Base-by-base conservation (phyloP, 1,284 basidiomycete genomes). In the Apiotrichum gracile region DNA sequence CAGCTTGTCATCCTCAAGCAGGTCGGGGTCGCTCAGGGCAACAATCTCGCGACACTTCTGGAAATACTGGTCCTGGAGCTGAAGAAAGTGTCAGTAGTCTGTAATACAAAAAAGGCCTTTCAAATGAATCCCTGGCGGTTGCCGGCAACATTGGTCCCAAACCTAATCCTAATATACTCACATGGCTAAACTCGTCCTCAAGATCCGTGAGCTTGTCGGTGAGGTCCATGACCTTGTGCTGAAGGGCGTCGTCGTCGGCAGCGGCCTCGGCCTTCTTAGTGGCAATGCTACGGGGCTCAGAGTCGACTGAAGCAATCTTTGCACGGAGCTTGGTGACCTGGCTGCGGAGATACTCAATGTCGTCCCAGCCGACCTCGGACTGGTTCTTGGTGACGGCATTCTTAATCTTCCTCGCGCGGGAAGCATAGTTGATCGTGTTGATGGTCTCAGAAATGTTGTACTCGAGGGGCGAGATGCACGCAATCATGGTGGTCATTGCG, bases 361-460 rank as follows among this genome's bases (percentile, higher is more conserved):
- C 94, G 61, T 97, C 93, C 94, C 94, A 99, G 5, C 94, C 96
- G 47, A 91, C 90, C 75, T 98, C 96, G 64, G 86, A 86, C 75
- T 94, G 89, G 72, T 93, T 96, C 57, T 94, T 81, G 51, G 90
- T 84, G 2, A 90, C 92, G 46, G 85, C 81, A 69, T 98, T 99
- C 78, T 94, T 94, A 79, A 99, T 98, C 69, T 96, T 96, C 61
- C 93, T 80, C 1, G 94, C 96, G 26, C 96, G 87, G 62, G 97
- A 94, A 35, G 96, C 96, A 69, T 98, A 99, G 75, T 97, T 97
- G 67, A 99, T 82, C 8, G 94, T 99, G 73, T 96, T 97, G 63
- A 97, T 80, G 0, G 96, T 97, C 76, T 99, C 94, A 60, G 81
- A 85, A 5, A 88, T 83, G 74, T 99, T 99, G 83, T 85, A 94